Evolutionary conservation across 75 land plant species (phyloP), one percentile per base, ranked within the genome.

Genomic region (Picea glauca): DNA sequence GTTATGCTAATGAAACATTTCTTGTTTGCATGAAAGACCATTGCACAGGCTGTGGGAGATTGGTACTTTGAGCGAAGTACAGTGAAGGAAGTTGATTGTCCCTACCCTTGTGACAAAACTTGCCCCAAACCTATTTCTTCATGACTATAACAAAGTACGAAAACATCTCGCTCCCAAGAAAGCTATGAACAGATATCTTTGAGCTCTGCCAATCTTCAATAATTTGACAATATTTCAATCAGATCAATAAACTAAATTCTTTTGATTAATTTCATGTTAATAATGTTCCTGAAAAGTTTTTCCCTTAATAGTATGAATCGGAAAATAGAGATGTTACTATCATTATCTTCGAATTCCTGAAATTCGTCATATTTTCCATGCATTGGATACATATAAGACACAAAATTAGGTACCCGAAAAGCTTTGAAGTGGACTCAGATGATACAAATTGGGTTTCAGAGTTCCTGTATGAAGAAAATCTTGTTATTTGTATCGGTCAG

Each of bases 31-130:
- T 46, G 77, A 77, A 89, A 94, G 96, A 77, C 80, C n/a, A 84
- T 88, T 74, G 90, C 94, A 21, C 32, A 83, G 77, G 85, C 94
- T 76, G 85, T 94, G 64, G 89, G 92, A 75, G 92, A 91, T 58
- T 94, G 96, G 96, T 94, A 88, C 58, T 94, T 88, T 76, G 96
- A 90, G 30, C 80, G 94, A 4, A 2, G 76, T 38, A 60, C 17
- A 8, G 68, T 83, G 0, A 82, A 83, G 79, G 77, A 56, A 13
- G 83, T 86, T 30, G 93, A 93, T 74, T 93, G 93, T 64, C 82
- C 90, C 4, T 93, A 91, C 64, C 93, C 95, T 46, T 93, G 93
- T 77, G 90, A 93, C 84, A 78, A 78, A 58, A 93, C 88, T 15
- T 93, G 96, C 81, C 91, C 9, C 20, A 68, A 8, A 0, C 2